These are phyloP conservation scores for Piper longum DNA, from an alignment of 164 flowering plant genomes.

Conservation along the genomic window DNA sequence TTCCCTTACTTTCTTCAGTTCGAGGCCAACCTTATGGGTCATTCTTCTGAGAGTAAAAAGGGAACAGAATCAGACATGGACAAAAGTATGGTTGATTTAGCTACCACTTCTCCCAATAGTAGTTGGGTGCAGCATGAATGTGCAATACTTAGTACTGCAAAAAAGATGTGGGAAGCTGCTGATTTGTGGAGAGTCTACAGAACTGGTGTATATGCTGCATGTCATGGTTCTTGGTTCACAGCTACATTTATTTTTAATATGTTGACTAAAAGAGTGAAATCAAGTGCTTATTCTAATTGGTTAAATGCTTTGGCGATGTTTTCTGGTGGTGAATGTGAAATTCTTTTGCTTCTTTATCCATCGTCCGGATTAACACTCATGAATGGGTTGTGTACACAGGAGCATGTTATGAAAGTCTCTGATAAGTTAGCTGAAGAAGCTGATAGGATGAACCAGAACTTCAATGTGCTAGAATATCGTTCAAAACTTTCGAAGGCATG, in stretches of 20 bases:
- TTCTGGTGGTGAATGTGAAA: slow-evolving; percentile 34
- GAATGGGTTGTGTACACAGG: slow-evolving; percentile 11
- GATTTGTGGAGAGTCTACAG: slow-evolving; percentile 48
- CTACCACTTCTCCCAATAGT: slow-evolving; percentile 5
- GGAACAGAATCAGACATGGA: slow-evolving; percentile 5
- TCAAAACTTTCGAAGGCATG: slow-evolving; percentile 20
- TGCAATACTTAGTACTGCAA: slow-evolving; percentile 21
- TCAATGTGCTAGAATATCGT: slow-evolving; percentile 6
- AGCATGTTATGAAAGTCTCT: slow-evolving; percentile 3
- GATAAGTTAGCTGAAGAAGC: slow-evolving; percentile 3
- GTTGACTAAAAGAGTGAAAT: slow-evolving; percentile 27
- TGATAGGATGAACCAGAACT: slow-evolving; percentile 8
- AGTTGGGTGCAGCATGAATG: slow-evolving; percentile 27
- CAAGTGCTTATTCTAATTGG: slow-evolving; percentile 36
- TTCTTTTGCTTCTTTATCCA: slow-evolving; percentile 22
- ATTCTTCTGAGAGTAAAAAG: slow-evolving; percentile 3
- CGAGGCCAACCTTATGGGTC: slow-evolving; percentile 18
- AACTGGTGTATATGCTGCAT: slow-evolving; percentile 48
- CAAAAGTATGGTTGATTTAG: background rate
- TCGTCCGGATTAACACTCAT: slow-evolving; percentile 9
- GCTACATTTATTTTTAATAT: slow-evolving; percentile 36
- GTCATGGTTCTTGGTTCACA: slow-evolving; percentile 51
- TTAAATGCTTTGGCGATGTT: slow-evolving; percentile 36
- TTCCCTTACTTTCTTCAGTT: slow-evolving; percentile 23
- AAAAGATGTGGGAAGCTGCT: slow-evolving; percentile 13